Conservation (phyloP, 108 stramenopile genomes). For the Pseudonitzschia multiseries region DNA sequence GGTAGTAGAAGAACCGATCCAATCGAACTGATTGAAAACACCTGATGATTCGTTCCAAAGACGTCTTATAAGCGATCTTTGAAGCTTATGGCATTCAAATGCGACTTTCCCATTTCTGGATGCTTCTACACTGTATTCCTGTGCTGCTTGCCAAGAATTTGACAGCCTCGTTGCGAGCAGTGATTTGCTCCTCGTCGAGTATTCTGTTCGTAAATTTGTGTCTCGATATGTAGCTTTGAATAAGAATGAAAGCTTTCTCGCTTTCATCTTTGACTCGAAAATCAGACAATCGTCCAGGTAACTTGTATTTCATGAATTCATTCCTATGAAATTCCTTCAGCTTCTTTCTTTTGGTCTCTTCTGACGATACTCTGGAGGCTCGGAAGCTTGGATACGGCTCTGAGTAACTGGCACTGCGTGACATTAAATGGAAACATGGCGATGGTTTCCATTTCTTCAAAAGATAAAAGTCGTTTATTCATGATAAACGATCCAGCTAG, state of each 20-base stretch:
- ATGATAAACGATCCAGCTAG: constrained; percentile 60
- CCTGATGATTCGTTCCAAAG: constrained; percentile 71
- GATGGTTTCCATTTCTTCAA: constrained; percentile 69
- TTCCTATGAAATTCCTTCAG: constrained; percentile 80
- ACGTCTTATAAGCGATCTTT: constrained; percentile 56
- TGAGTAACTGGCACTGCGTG: constrained; percentile 57
- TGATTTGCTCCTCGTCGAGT: constrained; percentile 69
- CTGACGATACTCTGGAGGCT: constrained; percentile 69
- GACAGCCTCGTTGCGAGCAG: constrained; percentile 54
- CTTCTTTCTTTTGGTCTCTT: constrained; percentile 70
- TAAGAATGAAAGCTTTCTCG: constrained; percentile 83
- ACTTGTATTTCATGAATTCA: constrained; percentile 58
- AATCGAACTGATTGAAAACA: constrained; percentile 76
- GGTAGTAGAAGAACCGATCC: constrained; percentile 46
- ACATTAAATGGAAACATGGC: constrained; percentile 62
- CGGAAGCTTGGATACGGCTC: constrained; percentile 57
- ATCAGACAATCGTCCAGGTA: constrained; percentile 77
- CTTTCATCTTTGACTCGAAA: constrained; percentile 64
- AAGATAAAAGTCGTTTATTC: constrained; percentile 72
- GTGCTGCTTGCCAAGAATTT: constrained; percentile 68
- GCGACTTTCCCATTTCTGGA: constrained; percentile 66
- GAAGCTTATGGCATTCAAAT: constrained; percentile 50
- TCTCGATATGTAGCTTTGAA: constrained; percentile 75
- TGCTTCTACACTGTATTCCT: constrained; percentile 70
- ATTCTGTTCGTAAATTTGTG: constrained; percentile 61